phyloP scores from a whole-genome alignment of 345 rosid genomes.

The Punica granatum region DNA sequence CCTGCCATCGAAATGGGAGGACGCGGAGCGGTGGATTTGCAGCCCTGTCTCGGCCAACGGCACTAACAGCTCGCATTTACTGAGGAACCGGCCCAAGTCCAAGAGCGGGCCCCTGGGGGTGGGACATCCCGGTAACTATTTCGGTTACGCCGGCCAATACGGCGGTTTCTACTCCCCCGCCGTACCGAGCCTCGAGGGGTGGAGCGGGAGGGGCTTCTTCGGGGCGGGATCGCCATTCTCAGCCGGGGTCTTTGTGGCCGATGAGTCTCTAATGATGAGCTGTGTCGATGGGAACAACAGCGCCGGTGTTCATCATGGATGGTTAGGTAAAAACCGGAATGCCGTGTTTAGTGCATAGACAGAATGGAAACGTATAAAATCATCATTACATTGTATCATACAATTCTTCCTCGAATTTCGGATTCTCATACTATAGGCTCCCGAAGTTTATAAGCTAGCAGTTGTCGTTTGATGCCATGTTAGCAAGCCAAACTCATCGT shows the following conservation, averaged over 20 bases:
- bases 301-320: constrained; percentile 5
- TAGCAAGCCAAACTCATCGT: neutral
- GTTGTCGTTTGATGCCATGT: neutral
- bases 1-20: constrained; percentile 94
- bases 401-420: neutral
- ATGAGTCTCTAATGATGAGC: constrained; percentile 11
- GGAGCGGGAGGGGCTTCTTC: constrained; percentile 8
- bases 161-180: constrained; percentile 41
- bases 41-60: constrained; percentile 50
- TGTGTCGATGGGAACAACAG: constrained; percentile 13
- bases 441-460: neutral
- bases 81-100: constrained; percentile 66
- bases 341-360: neutral
- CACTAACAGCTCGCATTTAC: constrained; percentile 5
- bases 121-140: constrained; percentile 30
- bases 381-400: neutral
- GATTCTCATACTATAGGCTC: neutral
- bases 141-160: constrained; percentile 29
- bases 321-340: neutral
- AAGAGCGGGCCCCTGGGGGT: constrained; percentile 40
- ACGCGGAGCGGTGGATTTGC: constrained; percentile 93
- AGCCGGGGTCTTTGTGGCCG: constrained; percentile 27
- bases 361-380: neutral
- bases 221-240: constrained; percentile 37
- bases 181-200: constrained; percentile 33